Conservation (phyloP, 1,284 basidiomycete species). For the Trametes versicolor region DNA sequence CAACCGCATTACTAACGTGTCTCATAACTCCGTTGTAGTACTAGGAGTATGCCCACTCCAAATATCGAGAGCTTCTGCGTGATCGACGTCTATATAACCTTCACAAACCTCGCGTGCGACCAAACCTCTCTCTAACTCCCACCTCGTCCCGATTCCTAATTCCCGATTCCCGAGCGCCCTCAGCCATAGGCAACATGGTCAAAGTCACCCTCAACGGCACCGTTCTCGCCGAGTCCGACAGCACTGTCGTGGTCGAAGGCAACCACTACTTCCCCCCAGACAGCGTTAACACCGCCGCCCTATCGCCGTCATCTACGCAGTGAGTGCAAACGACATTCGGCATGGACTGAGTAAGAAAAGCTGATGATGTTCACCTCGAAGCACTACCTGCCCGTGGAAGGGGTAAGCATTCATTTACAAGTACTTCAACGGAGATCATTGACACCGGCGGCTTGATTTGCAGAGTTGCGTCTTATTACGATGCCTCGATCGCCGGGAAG, state of each 20-base stretch:
- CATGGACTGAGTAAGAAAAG: not conserved
- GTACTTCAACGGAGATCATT: not conserved
- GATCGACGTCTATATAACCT: constrained; percentile 21
- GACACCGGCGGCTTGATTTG: not conserved
- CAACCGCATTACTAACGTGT: not conserved
- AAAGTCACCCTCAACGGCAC: constrained; percentile 60
- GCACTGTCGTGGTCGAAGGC: constrained; percentile 64
- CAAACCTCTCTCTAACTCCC: not conserved
- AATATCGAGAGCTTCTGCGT: constrained; percentile 6
- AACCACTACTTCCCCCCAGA: constrained; percentile 76
- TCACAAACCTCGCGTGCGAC: not conserved
- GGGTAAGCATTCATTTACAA: constrained; percentile 53
- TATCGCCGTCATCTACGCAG: constrained; percentile 61
- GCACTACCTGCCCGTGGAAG: constrained; percentile 70
- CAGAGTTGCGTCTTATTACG: constrained; percentile 72
- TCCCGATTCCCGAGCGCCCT: not conserved
- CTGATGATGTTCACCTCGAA: constrained; percentile 35
- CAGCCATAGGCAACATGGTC: constrained; percentile 48
- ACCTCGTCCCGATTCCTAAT: not conserved
- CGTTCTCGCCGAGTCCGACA: constrained; percentile 64
- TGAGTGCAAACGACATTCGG: constrained; percentile 39
- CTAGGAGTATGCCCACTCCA: too few species aligned
- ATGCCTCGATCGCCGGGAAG: constrained; percentile 58
- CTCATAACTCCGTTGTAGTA: not conserved
- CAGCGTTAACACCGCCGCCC: constrained; percentile 53